Percentiles rank a stretch among this genome's conserved stretches.
Conservation (phyloP, 1,284 basidiomycete genomes). For the Cronartium ribicola region DNA sequence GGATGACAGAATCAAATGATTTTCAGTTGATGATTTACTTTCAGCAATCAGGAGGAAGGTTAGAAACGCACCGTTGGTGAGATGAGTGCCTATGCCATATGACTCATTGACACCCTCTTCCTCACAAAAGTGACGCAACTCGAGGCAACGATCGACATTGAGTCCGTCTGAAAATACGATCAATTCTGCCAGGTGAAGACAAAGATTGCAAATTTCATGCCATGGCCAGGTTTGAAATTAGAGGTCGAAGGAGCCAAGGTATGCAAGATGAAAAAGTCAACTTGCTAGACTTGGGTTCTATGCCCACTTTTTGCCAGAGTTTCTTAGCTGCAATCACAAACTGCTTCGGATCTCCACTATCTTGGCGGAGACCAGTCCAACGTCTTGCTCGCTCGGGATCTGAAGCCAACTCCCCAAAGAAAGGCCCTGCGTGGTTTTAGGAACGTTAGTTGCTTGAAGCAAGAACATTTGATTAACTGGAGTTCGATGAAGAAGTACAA, state of each 20-base stretch:
- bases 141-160: slow-evolving; percentile 65
- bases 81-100: slow-evolving; percentile 84
- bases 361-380: slow-evolving; percentile 83
- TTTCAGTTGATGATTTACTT: not conserved
- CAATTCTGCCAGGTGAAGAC: slow-evolving; percentile 52
- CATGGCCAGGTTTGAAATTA: not conserved
- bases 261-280: not conserved
- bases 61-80: slow-evolving; percentile 64
- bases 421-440: slow-evolving; percentile 52
- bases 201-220: not conserved
- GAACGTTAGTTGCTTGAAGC: not conserved
- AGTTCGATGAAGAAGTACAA: not conserved
- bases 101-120: slow-evolving; percentile 70
- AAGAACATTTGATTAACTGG: not conserved
- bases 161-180: slow-evolving; percentile 80
- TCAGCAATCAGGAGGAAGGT: not conserved
- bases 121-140: slow-evolving; percentile 66
- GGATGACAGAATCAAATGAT: not conserved
- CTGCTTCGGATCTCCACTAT: slow-evolving; percentile 76
- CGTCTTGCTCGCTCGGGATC: slow-evolving; percentile 62
- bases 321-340: slow-evolving; percentile 70
- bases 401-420: slow-evolving; percentile 67
- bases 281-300: slow-evolving; percentile 60
- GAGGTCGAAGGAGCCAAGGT: not conserved
- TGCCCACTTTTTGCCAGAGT: slow-evolving; percentile 64